These are phyloP conservation scores for Tricholoma bakamatsutake DNA, from an alignment of 768 basidiomycete genomes.

Conservation along the genomic window DNA sequence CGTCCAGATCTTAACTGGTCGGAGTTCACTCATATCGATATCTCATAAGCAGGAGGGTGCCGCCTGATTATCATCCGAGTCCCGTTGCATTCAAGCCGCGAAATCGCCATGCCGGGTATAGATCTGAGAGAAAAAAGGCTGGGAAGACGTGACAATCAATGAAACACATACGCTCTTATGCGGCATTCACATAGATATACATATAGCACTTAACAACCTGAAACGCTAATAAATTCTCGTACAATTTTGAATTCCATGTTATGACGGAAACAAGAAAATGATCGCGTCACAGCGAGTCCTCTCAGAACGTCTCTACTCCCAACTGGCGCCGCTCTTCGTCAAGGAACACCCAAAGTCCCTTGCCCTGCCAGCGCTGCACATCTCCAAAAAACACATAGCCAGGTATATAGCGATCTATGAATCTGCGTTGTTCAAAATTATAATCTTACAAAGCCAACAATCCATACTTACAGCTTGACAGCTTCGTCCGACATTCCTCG, in stretches of 20 bases:
- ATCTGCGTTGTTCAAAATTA: slow-evolving; percentile 36
- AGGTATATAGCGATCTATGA: slow-evolving; percentile 91
- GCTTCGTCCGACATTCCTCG: slow-evolving; percentile 76
- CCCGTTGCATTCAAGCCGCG: too few species aligned
- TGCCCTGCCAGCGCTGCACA: slow-evolving; percentile 32
- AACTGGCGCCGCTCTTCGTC: slow-evolving; percentile 48
- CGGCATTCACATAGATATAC: not conserved
- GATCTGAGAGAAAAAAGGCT: too few species aligned
- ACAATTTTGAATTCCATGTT: not conserved
- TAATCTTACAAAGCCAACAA: not conserved
- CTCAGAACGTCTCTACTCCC: slow-evolving; percentile 34
- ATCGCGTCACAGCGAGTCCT: not conserved
- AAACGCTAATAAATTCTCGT: not conserved
- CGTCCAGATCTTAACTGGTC: not conserved
- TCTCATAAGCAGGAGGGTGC: not conserved
- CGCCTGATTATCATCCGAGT: not conserved
- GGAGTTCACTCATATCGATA: not conserved
- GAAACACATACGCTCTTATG: too few species aligned
- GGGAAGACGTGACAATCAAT: not conserved
- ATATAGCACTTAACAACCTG: not conserved
- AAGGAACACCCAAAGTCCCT: slow-evolving; percentile 47
- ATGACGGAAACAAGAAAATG: not conserved
- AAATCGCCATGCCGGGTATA: too few species aligned
- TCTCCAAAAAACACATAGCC: slow-evolving; percentile 85
- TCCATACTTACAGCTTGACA: slow-evolving; percentile 53